Conservation (phyloP, 208 protist genomes). For the Herpetomonas samuelpessoai region DNA sequence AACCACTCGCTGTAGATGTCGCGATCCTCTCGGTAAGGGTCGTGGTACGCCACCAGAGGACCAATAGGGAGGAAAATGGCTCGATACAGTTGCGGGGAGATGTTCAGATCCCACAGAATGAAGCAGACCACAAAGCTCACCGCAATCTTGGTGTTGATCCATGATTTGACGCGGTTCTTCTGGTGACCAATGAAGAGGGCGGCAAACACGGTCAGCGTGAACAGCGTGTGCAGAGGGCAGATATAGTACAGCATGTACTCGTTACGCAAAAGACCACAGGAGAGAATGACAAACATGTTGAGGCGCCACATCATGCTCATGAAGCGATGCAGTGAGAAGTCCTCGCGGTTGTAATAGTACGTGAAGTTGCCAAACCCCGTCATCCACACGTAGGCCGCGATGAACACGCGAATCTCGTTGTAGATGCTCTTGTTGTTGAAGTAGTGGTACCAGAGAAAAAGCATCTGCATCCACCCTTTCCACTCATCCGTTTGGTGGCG, state of each 20-base stretch:
- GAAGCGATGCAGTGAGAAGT: conserved; percentile 58
- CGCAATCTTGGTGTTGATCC: conserved; percentile 35
- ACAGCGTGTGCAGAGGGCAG: conserved; percentile 86
- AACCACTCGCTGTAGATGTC: conserved; percentile 74
- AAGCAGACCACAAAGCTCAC: conserved; percentile 23
- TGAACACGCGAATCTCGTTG: conserved; percentile 84
- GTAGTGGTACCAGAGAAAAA: conserved; percentile 91
- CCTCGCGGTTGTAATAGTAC: conserved; percentile 81
- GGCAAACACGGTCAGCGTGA: conserved; percentile 64
- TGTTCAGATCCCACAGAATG: conserved; percentile 45
- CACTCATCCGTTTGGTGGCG: conserved; percentile 91
- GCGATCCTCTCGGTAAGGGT: conserved; percentile 21
- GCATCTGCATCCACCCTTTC: conserved; percentile 90
- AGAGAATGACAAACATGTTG: conserved; percentile 71
- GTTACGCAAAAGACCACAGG: conserved; percentile 57
- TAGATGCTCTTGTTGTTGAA: conserved; percentile 71
- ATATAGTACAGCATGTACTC: conserved; percentile 93
- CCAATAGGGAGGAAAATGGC: conserved; percentile 36
- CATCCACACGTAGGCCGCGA: conserved; percentile 90
- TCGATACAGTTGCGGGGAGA: conserved; percentile 31
- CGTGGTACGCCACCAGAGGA: conserved; percentile 46
- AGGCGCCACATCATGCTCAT: conserved; percentile 73
- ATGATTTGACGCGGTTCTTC: conserved; percentile 20
- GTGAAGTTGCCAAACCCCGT: conserved; percentile 91
- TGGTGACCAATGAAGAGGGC: conserved; percentile 23